phyloP scores from a whole-genome alignment of 192 early-diverging fungal species.

The Ambispora gerdemannii region DNA sequence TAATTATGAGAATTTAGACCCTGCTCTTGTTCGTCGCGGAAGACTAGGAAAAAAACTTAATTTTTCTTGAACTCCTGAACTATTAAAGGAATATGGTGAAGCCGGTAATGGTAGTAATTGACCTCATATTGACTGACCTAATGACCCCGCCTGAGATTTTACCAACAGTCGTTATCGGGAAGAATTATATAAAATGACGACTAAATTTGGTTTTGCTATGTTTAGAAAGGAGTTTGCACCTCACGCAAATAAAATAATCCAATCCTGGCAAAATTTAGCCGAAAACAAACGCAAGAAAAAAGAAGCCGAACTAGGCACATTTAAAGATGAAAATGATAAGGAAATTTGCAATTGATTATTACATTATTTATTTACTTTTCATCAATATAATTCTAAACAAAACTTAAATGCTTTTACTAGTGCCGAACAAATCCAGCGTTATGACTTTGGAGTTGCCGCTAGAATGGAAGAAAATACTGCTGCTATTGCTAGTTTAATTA shows the following conservation, averaged over 20 bases:
- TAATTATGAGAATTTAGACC: not conserved
- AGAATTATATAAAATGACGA: conserved; percentile 14
- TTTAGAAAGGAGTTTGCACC: not conserved
- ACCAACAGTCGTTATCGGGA: no score
- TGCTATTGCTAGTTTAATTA: not conserved
- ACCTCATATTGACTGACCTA: no score
- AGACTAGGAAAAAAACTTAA: conserved; percentile 8
- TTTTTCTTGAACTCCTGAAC: not conserved
- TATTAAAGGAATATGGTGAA: conserved; percentile 8
- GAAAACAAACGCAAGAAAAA: conserved; percentile 1
- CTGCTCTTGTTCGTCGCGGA: not conserved
- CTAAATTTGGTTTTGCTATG: conserved; percentile 7
- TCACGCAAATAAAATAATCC: not conserved
- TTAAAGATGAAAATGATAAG: conserved; percentile 6
- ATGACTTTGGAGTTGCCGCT: not conserved
- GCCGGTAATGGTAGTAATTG: no score
- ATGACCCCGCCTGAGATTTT: no score
- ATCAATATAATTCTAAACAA: not conserved
- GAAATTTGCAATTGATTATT: conserved; percentile 16
- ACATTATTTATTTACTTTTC: conserved; percentile 17
- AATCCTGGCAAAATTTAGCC: conserved; percentile 2
- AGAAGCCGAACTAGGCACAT: conserved; percentile 4
- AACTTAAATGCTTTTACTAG: conserved; percentile 3
- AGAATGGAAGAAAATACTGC: conserved; percentile 3
- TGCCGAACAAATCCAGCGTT: conserved; percentile 18